These are phyloP conservation scores for Umbilicus rupestris DNA, from an alignment of 164 flowering plant species.

Conservation along the genomic window DNA sequence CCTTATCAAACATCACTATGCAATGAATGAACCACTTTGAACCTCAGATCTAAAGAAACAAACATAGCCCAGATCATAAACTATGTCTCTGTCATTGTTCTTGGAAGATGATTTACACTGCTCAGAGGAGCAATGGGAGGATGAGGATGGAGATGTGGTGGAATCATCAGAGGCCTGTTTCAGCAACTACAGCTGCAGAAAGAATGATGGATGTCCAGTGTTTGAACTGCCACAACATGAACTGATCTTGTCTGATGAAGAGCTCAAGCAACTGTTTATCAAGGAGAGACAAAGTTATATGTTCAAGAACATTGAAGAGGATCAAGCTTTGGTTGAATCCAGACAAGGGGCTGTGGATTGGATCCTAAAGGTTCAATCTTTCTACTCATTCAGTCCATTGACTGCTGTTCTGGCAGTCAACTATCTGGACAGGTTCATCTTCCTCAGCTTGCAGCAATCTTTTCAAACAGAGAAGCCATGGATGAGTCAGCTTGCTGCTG, in stretches of 20 bases:
- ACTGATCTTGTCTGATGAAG: slow-evolving; percentile 15
- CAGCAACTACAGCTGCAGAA: too few relatives aligned
- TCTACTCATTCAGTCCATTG: slow-evolving; percentile 50
- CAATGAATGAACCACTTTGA: neutral
- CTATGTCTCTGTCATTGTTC: neutral
- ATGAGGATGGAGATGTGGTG: neutral
- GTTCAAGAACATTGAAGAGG: slow-evolving; percentile 4
- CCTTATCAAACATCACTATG: neutral
- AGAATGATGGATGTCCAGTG: neutral
- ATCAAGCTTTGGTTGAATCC: slow-evolving; percentile 28
- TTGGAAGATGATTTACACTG: neutral
- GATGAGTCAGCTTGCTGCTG: slow-evolving; percentile 76
- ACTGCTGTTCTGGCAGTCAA: slow-evolving; percentile 70
- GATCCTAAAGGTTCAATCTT: slow-evolving; percentile 55
- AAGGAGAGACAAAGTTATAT: slow-evolving; percentile 33
- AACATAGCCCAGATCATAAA: neutral
- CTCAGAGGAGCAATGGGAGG: slow-evolving; percentile 1
- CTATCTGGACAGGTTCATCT: slow-evolving; percentile 65
- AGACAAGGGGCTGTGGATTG: slow-evolving; percentile 58
- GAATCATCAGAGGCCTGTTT: neutral
- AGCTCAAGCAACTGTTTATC: slow-evolving; percentile 34
- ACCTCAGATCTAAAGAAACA: neutral
- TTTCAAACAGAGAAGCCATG: slow-evolving; percentile 63
- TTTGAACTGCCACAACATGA: neutral
- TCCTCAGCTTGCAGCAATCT: slow-evolving; percentile 19